Evolutionary conservation across 257 asterid species (phyloP).

Genomic region (Solanum bukasovii): DNA sequence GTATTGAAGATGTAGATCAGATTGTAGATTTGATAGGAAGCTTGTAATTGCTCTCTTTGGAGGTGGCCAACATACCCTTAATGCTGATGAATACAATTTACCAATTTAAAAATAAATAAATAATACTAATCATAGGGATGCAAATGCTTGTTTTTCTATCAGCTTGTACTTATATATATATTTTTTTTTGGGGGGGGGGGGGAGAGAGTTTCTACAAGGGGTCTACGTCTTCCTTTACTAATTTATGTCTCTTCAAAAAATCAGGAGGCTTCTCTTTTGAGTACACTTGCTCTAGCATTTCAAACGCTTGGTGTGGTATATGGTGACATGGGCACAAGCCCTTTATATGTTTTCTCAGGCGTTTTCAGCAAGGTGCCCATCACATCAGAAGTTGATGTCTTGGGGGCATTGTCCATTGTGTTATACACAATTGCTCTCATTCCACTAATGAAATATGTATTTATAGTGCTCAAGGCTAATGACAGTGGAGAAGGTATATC

Average conservation of each 20-base stretch:
- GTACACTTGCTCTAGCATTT: conserved; percentile 67
- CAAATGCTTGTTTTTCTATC: background rate
- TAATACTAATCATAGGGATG: background rate
- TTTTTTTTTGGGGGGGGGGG: too few relatives aligned
- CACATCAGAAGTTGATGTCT: conserved; percentile 71
- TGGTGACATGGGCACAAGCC: conserved; percentile 98
- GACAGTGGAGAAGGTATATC: conserved; percentile 94
- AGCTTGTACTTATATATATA: background rate
- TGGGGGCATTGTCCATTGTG: conserved; percentile 86
- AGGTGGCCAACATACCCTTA: too few relatives aligned
- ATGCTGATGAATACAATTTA: too few relatives aligned
- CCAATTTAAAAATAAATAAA: too few relatives aligned
- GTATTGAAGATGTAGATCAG: too few relatives aligned
- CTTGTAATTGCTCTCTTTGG: too few relatives aligned
- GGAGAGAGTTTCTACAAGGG: background rate
- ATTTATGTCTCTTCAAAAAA: background rate
- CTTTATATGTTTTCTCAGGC: conserved; percentile 75
- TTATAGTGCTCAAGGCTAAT: conserved; percentile 86
- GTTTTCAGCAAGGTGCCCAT: conserved; percentile 88
- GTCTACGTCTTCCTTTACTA: background rate
- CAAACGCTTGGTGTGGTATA: conserved; percentile 98
- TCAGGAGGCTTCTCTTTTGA: conserved; percentile 67
- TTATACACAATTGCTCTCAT: conserved; percentile 85
- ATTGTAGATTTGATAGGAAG: too few relatives aligned
- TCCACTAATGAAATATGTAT: conserved; percentile 73